phyloP scores from a whole-genome alignment of 140 eudicot genomes.

The Ambrosia hybrid region DNA sequence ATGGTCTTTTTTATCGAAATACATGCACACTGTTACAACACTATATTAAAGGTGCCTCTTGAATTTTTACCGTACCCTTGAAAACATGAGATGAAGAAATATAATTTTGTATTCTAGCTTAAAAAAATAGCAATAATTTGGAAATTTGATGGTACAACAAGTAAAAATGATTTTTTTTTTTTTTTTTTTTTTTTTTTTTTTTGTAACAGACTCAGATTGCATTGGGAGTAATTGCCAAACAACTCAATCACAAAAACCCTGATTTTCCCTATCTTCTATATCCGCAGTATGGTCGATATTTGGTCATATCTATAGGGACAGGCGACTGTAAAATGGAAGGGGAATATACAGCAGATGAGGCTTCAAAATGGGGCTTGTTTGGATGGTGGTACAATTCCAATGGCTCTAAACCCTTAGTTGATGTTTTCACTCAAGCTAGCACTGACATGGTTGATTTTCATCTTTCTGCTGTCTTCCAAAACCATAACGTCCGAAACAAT shows the following conservation, averaged over 20 bases:
- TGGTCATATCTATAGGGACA: conserved; percentile 62
- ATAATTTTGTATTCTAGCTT: too few species aligned
- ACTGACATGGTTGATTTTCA: conserved; percentile 60
- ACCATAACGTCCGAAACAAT: conserved; percentile 27
- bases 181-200: neutral
- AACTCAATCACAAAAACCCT: conserved; percentile 17
- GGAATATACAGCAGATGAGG: conserved; percentile 36
- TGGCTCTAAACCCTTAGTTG: conserved; percentile 46
- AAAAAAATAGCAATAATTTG: too few species aligned
- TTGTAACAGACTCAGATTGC: conserved; percentile 49
- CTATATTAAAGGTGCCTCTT: too few species aligned
- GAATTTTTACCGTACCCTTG: too few species aligned
- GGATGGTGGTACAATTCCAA: conserved; percentile 44
- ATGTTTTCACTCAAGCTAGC: conserved; percentile 49
- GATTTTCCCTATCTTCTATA: conserved; percentile 26
- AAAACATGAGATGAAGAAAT: too few species aligned
- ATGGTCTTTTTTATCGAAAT: too few species aligned
- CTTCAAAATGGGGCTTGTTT: conserved; percentile 57
- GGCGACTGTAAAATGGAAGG: conserved; percentile 41
- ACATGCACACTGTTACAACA: too few species aligned
- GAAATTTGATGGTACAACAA: too few species aligned
- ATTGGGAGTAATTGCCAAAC: conserved; percentile 47
- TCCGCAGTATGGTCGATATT: conserved; percentile 33
- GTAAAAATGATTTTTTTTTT: too few species aligned
- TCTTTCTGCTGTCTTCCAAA: conserved; percentile 39